Conservation (phyloP, 2,329 filamentous ascomycete species). For the Cryphonectria naterciae region DNA sequence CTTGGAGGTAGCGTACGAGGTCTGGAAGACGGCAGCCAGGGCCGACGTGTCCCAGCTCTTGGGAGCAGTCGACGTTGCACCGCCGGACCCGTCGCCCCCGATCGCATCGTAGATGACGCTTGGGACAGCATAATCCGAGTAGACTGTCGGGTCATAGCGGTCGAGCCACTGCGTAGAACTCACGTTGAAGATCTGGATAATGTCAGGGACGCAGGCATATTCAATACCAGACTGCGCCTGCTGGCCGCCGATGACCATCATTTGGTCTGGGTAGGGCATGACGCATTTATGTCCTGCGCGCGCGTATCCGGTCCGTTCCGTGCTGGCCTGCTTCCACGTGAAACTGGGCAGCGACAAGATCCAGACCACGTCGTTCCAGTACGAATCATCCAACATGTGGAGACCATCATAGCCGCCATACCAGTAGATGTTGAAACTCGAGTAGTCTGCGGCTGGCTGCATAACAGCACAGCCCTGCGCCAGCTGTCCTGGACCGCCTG, state of each 20-base stretch:
- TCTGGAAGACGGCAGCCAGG: constrained; percentile 58
- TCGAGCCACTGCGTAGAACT: constrained; percentile 70
- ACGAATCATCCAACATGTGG: constrained; percentile 33
- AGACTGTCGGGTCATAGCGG: constrained; percentile 67
- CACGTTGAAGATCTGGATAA: constrained; percentile 73
- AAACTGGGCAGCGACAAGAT: constrained; percentile 80
- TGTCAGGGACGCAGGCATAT: constrained; percentile 52
- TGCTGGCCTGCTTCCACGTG: constrained; percentile 67
- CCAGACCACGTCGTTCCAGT: constrained; percentile 73
- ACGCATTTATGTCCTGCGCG: constrained; percentile 78
- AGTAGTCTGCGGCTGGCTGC: constrained; percentile 70
- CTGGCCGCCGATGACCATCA: constrained; percentile 77
- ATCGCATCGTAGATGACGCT: constrained; percentile 65
- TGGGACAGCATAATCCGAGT: constrained; percentile 71
- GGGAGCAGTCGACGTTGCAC: constrained; percentile 68
- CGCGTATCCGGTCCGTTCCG: constrained; percentile 53
- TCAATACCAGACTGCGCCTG: constrained; percentile 37
- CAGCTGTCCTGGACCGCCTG: constrained; percentile 58
- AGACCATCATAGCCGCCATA: constrained; percentile 75
- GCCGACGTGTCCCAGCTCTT: constrained; percentile 56
- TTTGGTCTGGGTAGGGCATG: constrained; percentile 76
- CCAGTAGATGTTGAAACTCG: constrained; percentile 83
- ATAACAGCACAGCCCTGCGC: constrained; percentile 75
- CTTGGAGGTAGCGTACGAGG: constrained; percentile 58
- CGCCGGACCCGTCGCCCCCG: constrained; percentile 67